Percentiles rank a stretch among this genome's conserved stretches.
Conservation (phyloP, 306 rosid genomes). For the Albizia julibrissin region DNA sequence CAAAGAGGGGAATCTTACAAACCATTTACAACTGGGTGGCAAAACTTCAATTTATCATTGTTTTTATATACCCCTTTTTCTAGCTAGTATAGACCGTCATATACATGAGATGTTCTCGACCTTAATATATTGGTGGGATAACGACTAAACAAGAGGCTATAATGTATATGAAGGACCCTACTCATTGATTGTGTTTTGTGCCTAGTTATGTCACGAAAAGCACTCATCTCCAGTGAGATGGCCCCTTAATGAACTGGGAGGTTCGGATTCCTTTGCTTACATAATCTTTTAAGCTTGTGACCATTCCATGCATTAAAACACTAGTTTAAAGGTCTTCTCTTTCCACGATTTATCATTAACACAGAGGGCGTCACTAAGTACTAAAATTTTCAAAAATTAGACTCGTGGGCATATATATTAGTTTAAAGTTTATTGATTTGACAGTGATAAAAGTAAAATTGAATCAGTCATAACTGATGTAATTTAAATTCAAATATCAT, state of each 20-base stretch:
- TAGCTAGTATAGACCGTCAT: neutral
- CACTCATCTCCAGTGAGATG: conserved; percentile 35
- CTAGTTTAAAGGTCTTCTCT: neutral
- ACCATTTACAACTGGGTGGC: conserved; percentile 12
- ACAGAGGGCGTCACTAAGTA: neutral
- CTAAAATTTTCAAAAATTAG: neutral
- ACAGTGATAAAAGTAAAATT: neutral
- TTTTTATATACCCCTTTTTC: neutral
- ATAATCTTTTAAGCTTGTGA: conserved; percentile 36
- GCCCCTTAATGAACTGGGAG: conserved; percentile 46
- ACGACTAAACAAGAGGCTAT: neutral
- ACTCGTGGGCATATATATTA: neutral
- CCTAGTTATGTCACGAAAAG: neutral
- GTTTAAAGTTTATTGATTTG: neutral
- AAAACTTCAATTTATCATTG: neutral
- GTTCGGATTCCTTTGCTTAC: conserved; percentile 51
- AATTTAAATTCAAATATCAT: neutral
- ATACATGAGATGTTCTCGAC: neutral
- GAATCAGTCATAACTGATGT: neutral
- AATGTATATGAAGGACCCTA: neutral
- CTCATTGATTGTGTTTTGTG: neutral
- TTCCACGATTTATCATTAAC: neutral
- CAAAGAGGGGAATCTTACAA: neutral
- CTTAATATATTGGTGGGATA: neutral
- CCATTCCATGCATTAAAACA: conserved; percentile 31